Percentiles rank a stretch among this genome's conserved stretches.
These are phyloP conservation scores for Wickerhamiella parazyma DNA, from an alignment of 805 yeast species.

Conservation along the genomic window DNA sequence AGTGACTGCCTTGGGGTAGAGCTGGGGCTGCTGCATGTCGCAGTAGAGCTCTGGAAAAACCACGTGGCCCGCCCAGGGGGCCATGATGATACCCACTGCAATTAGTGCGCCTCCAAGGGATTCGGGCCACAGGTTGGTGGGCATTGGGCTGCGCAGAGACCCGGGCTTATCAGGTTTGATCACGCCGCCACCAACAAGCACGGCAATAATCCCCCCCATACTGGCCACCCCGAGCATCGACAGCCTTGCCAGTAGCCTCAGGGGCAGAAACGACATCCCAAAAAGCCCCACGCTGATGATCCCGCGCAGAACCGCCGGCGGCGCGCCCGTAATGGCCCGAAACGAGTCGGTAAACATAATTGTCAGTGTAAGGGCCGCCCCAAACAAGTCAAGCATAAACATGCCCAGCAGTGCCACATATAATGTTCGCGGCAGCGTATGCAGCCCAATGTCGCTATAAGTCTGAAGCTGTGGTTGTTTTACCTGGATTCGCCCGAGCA, in stretches of 20 bases:
- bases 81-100: slow-evolving; percentile 30
- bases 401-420: slow-evolving; percentile 57
- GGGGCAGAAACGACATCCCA: slow-evolving; percentile 47
- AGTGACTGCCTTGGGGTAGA: slow-evolving; percentile 38
- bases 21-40: slow-evolving; percentile 58
- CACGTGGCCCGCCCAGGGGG: slow-evolving; percentile 78
- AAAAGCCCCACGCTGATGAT: neutral
- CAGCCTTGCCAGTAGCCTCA: slow-evolving; percentile 55
- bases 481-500: slow-evolving; percentile 62
- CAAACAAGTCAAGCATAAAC: slow-evolving; percentile 65
- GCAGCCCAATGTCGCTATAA: slow-evolving; percentile 70
- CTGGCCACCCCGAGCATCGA: slow-evolving; percentile 59
- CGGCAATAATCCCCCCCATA: slow-evolving; percentile 48
- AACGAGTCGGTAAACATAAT: slow-evolving; percentile 78
- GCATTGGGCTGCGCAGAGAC: slow-evolving; percentile 51
- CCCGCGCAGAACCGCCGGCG: slow-evolving; percentile 54
- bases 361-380: slow-evolving; percentile 68
- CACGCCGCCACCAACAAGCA: slow-evolving; percentile 54
- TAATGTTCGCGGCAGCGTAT: slow-evolving; percentile 42
- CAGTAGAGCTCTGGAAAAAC: slow-evolving; percentile 61
- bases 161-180: slow-evolving; percentile 55
- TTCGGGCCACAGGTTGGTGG: slow-evolving; percentile 56
- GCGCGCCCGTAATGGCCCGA: slow-evolving; percentile 39
- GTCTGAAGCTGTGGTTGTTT: slow-evolving; percentile 71
- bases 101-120: slow-evolving; percentile 33